These are phyloP conservation scores for Solanum hybrid DNA, from an alignment of 305 asterid genomes.

Conservation along the genomic window DNA sequence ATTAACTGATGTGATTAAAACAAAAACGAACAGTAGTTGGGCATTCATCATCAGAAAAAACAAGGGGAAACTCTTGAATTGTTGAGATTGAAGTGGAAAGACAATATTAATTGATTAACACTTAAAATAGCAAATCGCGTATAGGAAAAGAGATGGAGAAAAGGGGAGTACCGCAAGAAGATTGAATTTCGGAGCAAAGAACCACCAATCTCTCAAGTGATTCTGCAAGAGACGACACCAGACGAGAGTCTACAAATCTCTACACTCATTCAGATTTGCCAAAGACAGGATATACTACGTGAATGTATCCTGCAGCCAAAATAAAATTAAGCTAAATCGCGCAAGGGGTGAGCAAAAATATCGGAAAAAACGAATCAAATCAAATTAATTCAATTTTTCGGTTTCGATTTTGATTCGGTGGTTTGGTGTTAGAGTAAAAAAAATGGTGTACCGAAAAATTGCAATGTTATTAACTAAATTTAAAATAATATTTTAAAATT, in stretches of 20 bases:
- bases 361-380: background rate
- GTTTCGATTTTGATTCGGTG: too few species aligned
- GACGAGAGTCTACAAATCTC: background rate
- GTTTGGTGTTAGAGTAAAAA: background rate
- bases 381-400: too few species aligned
- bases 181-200: background rate
- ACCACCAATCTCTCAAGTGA: background rate
- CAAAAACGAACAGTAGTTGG: background rate
- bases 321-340: background rate
- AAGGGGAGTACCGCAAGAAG: background rate
- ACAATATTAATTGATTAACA: background rate
- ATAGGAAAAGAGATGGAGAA: background rate
- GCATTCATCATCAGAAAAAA: background rate
- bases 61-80: background rate
- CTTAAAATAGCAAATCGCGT: background rate
- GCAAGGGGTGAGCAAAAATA: background rate
- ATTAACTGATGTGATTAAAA: background rate
- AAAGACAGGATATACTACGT: background rate
- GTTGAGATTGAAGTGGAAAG: background rate
- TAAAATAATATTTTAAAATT: too few species aligned
- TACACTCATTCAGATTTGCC: background rate
- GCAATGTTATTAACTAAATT: too few species aligned
- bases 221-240: background rate
- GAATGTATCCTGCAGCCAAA: background rate
- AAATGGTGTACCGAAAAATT: too few species aligned